Evolutionary conservation across 2,329 filamentous ascomycete genomes (phyloP).

Genomic region (Stachybotrys elegans): DNA sequence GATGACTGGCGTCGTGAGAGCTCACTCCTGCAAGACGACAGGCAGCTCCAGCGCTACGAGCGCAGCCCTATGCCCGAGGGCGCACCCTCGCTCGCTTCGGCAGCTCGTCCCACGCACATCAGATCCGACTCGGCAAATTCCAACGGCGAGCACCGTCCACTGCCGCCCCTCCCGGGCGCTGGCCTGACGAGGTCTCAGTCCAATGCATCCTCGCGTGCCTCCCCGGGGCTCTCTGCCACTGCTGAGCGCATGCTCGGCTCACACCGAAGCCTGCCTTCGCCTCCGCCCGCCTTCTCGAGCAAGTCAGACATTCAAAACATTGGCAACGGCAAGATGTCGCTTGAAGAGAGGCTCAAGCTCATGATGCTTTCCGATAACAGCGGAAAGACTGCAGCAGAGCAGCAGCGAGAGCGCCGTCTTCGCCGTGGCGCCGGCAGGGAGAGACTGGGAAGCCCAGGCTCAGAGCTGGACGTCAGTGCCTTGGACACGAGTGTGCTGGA

Average conservation of each 20-base stretch:
- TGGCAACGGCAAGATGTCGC: slow-evolving; percentile 68
- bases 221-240: slow-evolving; percentile 61
- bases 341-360: slow-evolving; percentile 79
- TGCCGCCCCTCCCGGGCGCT: slow-evolving; percentile 77
- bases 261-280: slow-evolving; percentile 66
- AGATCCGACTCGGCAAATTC: slow-evolving; percentile 72
- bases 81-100: slow-evolving; percentile 32
- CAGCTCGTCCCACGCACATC: slow-evolving; percentile 49
- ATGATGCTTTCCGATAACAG: slow-evolving; percentile 76
- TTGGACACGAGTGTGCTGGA: too few relatives aligned
- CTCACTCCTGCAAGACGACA: slow-evolving; percentile 30
- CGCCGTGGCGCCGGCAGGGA: slow-evolving; percentile 54
- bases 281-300: slow-evolving; percentile 61
- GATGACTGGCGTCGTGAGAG: slow-evolving; percentile 88
- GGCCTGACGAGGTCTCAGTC: slow-evolving; percentile 30
- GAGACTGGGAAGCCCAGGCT: slow-evolving; percentile 38
- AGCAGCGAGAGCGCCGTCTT: slow-evolving; percentile 65
- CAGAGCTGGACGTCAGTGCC: slow-evolving; percentile 29
- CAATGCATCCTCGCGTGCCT: slow-evolving; percentile 47
- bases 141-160: slow-evolving; percentile 74
- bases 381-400: slow-evolving; percentile 55
- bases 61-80: slow-evolving; percentile 62
- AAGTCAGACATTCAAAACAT: slow-evolving; percentile 78
- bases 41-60: slow-evolving; percentile 45
- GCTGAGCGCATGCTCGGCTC: slow-evolving; percentile 65